Evolutionary conservation across 75 land plant species (phyloP).

Genomic region (Pinus tabuliformis): DNA sequence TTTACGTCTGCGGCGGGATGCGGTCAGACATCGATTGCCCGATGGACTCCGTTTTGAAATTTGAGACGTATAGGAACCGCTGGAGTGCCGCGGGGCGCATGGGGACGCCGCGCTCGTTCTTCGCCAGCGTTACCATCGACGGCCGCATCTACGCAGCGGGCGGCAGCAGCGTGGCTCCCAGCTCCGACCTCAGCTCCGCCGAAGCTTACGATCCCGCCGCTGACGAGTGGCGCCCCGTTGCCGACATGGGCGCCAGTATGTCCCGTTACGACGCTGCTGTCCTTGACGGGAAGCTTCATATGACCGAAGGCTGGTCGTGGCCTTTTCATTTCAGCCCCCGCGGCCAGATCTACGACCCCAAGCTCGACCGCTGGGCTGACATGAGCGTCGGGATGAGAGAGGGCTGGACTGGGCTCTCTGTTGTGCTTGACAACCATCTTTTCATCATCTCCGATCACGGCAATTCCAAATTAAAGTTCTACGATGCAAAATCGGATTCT

Average conservation of each 20-base stretch:
- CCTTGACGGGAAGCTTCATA: slow-evolving; percentile 49
- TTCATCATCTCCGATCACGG: slow-evolving; percentile 70
- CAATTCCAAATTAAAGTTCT: slow-evolving; percentile 51
- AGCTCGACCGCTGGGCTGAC: slow-evolving; percentile 45
- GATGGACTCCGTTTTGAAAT: slow-evolving; percentile 56
- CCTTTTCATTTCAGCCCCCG: slow-evolving; percentile 62
- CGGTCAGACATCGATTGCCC: slow-evolving; percentile 63
- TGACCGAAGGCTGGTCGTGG: slow-evolving; percentile 81
- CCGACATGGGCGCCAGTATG: slow-evolving; percentile 56
- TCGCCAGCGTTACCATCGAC: slow-evolving; percentile 58
- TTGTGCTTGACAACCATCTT: slow-evolving; percentile 39
- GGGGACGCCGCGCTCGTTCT: slow-evolving; percentile 62
- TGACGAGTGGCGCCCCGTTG: slow-evolving; percentile 47
- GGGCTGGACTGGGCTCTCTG: slow-evolving; percentile 79
- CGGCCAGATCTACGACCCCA: slow-evolving; percentile 71
- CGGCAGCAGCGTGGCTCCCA: slow-evolving; percentile 43
- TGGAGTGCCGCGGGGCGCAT: slow-evolving; percentile 56
- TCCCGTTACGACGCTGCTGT: slow-evolving; percentile 67
- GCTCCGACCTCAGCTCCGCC: slow-evolving; percentile 53
- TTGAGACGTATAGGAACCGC: slow-evolving; percentile 31
- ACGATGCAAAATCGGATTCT: slow-evolving; percentile 39
- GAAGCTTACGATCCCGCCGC: slow-evolving; percentile 53
- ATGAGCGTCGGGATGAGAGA: slow-evolving; percentile 66
- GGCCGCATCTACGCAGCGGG: slow-evolving; percentile 71
- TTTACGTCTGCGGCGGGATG: slow-evolving; percentile 74